These are phyloP conservation scores for Daldinia caldariorum DNA, from an alignment of 495 filamentous ascomycete genomes.

Conservation along the genomic window DNA sequence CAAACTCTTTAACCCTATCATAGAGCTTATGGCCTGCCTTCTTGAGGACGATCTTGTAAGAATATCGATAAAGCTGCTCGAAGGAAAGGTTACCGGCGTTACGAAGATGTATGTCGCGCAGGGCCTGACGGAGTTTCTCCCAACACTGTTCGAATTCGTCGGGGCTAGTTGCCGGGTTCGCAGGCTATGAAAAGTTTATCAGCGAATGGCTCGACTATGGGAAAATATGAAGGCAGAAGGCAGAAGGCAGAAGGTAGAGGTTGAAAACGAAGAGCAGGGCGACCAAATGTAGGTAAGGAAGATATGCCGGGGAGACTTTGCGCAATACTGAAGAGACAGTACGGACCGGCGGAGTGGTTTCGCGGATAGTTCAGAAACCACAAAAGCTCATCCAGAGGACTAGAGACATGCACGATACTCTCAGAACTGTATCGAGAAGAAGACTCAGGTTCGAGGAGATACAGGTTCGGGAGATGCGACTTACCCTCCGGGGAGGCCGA, in stretches of 20 bases:
- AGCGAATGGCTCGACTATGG: not conserved
- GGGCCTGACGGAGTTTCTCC: conserved; percentile 74
- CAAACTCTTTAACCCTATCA: conserved; percentile 77
- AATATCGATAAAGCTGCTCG: conserved; percentile 93
- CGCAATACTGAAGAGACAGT: conserved; percentile 20
- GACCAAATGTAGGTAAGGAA: not conserved
- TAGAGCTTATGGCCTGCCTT: conserved; percentile 89
- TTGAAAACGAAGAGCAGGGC: not conserved
- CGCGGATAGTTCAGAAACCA: conserved; percentile 8
- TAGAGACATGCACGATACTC: conserved; percentile 11
- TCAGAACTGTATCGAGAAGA: conserved; percentile 41
- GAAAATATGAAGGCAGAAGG: not conserved
- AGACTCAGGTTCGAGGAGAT: conserved; percentile 9
- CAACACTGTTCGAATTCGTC: conserved; percentile 84
- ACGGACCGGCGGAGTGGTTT: conserved; percentile 19
- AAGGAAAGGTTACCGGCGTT: conserved; percentile 92
- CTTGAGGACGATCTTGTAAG: conserved; percentile 94
- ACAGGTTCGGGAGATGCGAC: conserved; percentile 42
- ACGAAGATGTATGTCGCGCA: conserved; percentile 88
- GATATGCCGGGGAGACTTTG: not conserved
- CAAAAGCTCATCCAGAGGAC: conserved; percentile 12
- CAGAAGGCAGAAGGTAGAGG: not conserved
- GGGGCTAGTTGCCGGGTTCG: conserved; percentile 29
- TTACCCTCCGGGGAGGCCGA: conserved; percentile 75
- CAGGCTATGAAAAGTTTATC: conserved; percentile 17